These are phyloP conservation scores for Xylaria sp. DNA, from an alignment of 2,329 filamentous ascomycete species.

Conservation along the genomic window DNA sequence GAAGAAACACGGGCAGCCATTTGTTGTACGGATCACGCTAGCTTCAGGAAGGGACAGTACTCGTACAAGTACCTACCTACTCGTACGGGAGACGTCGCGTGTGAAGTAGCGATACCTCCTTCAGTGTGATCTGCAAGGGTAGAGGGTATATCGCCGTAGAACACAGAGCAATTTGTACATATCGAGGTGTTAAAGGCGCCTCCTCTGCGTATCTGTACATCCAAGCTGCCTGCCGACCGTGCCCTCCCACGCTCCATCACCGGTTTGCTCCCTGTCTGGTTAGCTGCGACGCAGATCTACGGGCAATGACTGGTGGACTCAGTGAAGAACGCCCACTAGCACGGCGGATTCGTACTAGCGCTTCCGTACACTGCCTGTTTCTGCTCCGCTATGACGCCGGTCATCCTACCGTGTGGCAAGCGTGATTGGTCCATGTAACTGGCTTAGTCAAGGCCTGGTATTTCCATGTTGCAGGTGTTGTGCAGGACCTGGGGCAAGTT, in stretches of 20 bases:
- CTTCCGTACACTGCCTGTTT: background rate
- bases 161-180: background rate
- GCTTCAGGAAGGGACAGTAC: too few relatives aligned
- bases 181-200: background rate
- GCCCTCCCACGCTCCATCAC: background rate
- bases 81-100: background rate
- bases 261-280: background rate
- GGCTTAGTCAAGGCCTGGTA: background rate
- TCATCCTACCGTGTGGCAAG: background rate
- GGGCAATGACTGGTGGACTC: background rate
- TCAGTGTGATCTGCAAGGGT: background rate
- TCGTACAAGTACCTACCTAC: too few relatives aligned
- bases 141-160: background rate
- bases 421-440: background rate
- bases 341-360: background rate
- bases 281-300: background rate
- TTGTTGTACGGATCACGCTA: background rate
- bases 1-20: conserved; percentile 4
- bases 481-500: background rate
- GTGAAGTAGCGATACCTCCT: background rate
- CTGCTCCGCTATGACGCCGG: background rate
- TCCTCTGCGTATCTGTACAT: background rate
- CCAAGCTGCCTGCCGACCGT: background rate
- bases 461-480: background rate
- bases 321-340: background rate